Evolutionary conservation across 2,329 filamentous ascomycete genomes (phyloP), one percentile per base, ranked within the genome.

Genomic region (Ophiostoma novo-ulmi): DNA sequence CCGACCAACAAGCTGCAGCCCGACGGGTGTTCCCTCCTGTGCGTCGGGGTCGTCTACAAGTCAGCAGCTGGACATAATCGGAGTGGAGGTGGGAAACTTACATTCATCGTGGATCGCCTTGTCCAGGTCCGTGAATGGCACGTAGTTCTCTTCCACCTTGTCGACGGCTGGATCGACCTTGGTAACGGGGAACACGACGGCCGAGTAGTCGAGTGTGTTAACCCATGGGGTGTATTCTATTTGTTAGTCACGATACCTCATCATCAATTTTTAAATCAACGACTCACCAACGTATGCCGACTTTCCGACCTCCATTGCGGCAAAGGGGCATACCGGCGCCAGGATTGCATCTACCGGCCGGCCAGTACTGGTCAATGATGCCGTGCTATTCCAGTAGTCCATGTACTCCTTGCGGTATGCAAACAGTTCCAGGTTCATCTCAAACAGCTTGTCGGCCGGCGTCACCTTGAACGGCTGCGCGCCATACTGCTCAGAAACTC

Each of bases 141-240:
- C 36, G 26, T 69, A 71, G 20, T 11, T 38, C 11, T 66, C 41
- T 10, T 70, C 65, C 13, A 22, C 38, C 13, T 61, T 11, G 63
- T 72, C 71, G 22, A 48, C 63, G 1, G 26, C 38, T 5, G 66
- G 26, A 39, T 71, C 69, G 4, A 69, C 70, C 41, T 26, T 68
- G 31, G 72, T 72, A 0, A 85, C 86, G 0, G 89, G 89, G 75
- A 91, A 89, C 0, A 87, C 82, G 1, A 85, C 77, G 11, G 82
- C 84, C 0, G 89, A 87, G 76, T 90, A 90, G 76, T 92, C 88
- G 1, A 91, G 82, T 61, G 91, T 75, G 76, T 91, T 92, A 88
- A 88, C 91, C 72, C 88, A 84, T 0, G 84, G 80, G 0, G 88
- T 90, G 74, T 91, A 92, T 10, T 26, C 52, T 26, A 26, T 14